Evolutionary conservation across 306 rosid species (phyloP).

Genomic region (Malus orientalis): DNA sequence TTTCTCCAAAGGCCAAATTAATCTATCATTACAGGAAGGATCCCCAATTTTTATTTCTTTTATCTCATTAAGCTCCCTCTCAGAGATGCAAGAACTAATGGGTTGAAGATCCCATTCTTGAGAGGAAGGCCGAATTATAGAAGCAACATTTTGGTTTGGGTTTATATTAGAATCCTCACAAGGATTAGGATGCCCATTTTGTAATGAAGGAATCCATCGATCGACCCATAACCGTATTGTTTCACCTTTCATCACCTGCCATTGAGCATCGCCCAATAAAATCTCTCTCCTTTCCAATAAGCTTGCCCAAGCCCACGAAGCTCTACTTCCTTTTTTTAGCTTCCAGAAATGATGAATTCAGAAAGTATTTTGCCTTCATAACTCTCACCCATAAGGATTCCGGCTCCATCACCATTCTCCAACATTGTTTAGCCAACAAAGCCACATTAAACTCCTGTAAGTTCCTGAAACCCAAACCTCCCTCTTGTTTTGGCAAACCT

Average conservation of each 20-base stretch:
- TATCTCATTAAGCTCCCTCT: neutral
- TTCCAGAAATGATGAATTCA: too few relatives aligned
- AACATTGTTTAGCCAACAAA: neutral
- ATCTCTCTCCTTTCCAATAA: neutral
- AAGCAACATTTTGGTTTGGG: too few relatives aligned
- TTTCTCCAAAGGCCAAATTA: neutral
- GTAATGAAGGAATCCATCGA: neutral
- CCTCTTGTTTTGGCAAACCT: too few relatives aligned
- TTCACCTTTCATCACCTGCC: neutral
- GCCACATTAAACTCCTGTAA: neutral
- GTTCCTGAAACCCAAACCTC: neutral
- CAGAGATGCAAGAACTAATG: too few relatives aligned
- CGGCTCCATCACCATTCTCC: neutral
- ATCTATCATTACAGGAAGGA: neutral
- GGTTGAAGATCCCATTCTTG: too few relatives aligned
- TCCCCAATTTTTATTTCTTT: too few relatives aligned
- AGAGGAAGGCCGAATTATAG: too few relatives aligned
- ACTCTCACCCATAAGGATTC: neutral
- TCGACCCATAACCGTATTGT: too few relatives aligned
- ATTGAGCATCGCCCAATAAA: too few relatives aligned
- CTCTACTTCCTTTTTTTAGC: neutral
- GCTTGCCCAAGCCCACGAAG: neutral
- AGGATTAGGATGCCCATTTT: neutral
- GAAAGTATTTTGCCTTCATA: neutral
- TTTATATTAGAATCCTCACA: neutral